Conservation (phyloP, 73 alveolate species). For the Stentor roeselii region DNA sequence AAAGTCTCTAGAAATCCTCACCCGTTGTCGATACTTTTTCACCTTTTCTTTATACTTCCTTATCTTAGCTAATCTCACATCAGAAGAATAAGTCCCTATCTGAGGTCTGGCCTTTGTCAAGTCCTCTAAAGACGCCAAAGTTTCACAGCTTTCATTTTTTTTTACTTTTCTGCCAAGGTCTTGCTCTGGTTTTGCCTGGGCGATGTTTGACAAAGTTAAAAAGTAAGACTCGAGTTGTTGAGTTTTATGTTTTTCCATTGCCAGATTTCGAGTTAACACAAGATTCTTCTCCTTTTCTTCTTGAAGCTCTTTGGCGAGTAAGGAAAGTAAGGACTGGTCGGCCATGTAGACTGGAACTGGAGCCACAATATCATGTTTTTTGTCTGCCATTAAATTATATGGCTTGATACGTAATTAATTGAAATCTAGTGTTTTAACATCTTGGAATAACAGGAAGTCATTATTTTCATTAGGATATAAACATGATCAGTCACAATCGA, state of each 20-base stretch:
- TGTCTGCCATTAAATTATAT: too few species aligned
- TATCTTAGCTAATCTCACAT: background rate
- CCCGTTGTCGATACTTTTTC: background rate
- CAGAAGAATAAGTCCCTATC: background rate
- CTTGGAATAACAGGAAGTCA: too few species aligned
- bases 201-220: background rate
- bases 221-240: background rate
- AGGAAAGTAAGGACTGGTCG: too few species aligned
- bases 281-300: background rate
- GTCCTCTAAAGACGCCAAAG: background rate
- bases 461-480: too few species aligned
- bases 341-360: too few species aligned
- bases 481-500: too few species aligned
- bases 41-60: background rate
- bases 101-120: background rate
- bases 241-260: background rate
- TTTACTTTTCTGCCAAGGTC: too few species aligned
- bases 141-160: background rate
- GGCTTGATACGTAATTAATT: too few species aligned
- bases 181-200: background rate
- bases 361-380: too few species aligned
- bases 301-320: background rate
- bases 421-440: too few species aligned
- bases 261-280: background rate
- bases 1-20: background rate